These are phyloP conservation scores for Lepidium sativum DNA, from an alignment of 345 rosid genomes.

Conservation along the genomic window DNA sequence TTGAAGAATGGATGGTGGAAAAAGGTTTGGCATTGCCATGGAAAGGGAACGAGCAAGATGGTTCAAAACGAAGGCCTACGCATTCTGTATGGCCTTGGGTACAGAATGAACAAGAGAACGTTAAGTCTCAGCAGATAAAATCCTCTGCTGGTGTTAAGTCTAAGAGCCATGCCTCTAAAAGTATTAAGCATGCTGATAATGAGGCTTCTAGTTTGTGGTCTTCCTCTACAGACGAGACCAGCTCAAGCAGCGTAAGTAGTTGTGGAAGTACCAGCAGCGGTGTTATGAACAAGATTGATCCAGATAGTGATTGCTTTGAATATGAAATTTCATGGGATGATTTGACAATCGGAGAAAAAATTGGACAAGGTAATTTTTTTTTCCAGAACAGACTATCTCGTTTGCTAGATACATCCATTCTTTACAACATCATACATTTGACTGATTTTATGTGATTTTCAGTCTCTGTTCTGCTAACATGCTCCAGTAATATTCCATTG, in stretches of 20 bases:
- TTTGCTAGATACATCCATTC: constrained; percentile 1
- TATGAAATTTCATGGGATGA: constrained; percentile 92
- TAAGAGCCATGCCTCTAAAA: constrained; percentile 39
- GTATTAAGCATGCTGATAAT: constrained; percentile 36
- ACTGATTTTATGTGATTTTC: constrained; percentile 12
- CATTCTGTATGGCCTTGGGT: constrained; percentile 39
- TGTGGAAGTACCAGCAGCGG: constrained; percentile 77
- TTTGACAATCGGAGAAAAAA: constrained; percentile 69
- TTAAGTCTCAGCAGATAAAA: constrained; percentile 25
- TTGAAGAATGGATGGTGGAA: constrained; percentile 68
- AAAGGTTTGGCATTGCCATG: constrained; percentile 73
- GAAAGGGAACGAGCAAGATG: constrained; percentile 65
- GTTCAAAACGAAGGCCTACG: constrained; percentile 24
- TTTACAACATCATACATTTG: neutral
- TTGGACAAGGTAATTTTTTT: constrained; percentile 73
- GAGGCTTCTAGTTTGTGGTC: constrained; percentile 78
- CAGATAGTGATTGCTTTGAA: constrained; percentile 62
- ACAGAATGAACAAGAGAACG: constrained; percentile 43
- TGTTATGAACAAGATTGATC: constrained; percentile 57
- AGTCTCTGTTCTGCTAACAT: constrained; percentile 7
- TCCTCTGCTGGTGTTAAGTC: constrained; percentile 31
- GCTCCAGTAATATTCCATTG: constrained; percentile 8
- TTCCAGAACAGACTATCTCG: neutral
- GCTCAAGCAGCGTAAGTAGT: constrained; percentile 81
- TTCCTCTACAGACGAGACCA: constrained; percentile 58